Percentiles rank a stretch among this genome's conserved stretches.
Conservation (phyloP, 805 yeast species). For the Starmerella asiatica region DNA sequence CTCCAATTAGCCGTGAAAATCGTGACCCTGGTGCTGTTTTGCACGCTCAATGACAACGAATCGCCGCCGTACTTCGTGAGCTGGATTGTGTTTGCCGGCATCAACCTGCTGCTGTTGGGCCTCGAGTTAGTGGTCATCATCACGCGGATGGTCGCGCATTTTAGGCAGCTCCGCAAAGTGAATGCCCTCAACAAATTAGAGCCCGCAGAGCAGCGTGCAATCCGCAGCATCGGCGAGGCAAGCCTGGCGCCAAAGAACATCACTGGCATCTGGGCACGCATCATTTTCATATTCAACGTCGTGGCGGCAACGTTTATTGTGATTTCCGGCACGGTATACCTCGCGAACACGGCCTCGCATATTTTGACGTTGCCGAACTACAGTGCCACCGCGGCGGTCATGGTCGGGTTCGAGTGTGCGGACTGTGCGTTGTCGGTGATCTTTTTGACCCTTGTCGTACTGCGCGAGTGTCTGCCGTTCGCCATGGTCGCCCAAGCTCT, state of each 20-base stretch:
- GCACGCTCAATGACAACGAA: conserved; percentile 5
- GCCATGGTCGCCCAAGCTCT: conserved; percentile 22
- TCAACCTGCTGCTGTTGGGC: conserved; percentile 10
- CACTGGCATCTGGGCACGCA: conserved; percentile 10
- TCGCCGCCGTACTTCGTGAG: conserved; percentile 4
- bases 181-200: conserved; percentile 2
- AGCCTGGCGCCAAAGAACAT: neutral
- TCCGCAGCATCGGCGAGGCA: neutral
- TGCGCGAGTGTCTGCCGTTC: conserved; percentile 15
- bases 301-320: conserved; percentile 8
- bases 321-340: conserved; percentile 14
- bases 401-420: conserved; percentile 16
- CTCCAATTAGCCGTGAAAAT: conserved; percentile 14
- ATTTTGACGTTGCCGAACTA: conserved; percentile 10
- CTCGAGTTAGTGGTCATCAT: neutral
- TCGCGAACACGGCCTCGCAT: conserved; percentile 16
- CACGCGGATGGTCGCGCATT: neutral
- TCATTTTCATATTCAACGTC: conserved; percentile 7
- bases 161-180: neutral
- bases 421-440: conserved; percentile 19
- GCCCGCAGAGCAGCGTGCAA: neutral
- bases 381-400: conserved; percentile 6
- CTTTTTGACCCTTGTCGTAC: conserved; percentile 15
- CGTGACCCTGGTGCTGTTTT: conserved; percentile 10
- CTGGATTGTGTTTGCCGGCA: conserved; percentile 16